Conservation (phyloP, 2,329 filamentous ascomycete genomes). For the Paraconiothyrium brasiliense region DNA sequence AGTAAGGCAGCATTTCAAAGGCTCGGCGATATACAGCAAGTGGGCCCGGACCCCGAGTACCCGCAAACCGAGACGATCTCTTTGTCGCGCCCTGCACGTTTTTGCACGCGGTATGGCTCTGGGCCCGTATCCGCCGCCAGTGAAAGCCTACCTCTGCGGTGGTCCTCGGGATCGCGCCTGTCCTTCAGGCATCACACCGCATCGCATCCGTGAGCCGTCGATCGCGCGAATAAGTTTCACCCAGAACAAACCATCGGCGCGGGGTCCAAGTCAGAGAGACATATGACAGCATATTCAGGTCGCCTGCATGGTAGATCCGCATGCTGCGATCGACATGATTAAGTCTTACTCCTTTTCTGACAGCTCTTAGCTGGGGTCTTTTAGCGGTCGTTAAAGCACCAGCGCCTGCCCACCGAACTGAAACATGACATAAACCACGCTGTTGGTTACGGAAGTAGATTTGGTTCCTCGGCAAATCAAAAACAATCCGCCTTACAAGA, state of each 20-base stretch:
- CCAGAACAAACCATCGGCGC: not conserved
- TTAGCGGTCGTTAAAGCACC: not conserved
- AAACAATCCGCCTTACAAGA: not conserved
- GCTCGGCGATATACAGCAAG: not conserved
- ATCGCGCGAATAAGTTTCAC: not conserved
- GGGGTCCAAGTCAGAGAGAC: not conserved
- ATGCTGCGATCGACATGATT: not conserved
- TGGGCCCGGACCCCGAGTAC: constrained; percentile 12
- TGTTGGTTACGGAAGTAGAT: not conserved
- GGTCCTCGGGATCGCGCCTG: constrained; percentile 2
- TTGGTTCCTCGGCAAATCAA: constrained; percentile 1
- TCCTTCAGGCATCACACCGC: not conserved
- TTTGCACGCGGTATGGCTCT: not conserved
- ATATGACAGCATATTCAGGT: not conserved
- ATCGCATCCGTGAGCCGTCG: not conserved
- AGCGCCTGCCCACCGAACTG: not conserved
- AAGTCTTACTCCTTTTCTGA: constrained; percentile 9
- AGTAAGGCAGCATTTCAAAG: constrained; percentile 3
- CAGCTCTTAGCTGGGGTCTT: constrained; percentile 1
- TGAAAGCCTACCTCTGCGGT: constrained; percentile 11
- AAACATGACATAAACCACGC: constrained; percentile 1
- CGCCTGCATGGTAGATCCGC: not conserved
- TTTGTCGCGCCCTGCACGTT: not conserved
- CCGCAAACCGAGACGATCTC: constrained; percentile 8
- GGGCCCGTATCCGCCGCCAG: constrained; percentile 10